Evolutionary conservation across 306 rosid species (phyloP), one percentile per base, ranked within the genome.

Genomic region (Dryas octopetala): DNA sequence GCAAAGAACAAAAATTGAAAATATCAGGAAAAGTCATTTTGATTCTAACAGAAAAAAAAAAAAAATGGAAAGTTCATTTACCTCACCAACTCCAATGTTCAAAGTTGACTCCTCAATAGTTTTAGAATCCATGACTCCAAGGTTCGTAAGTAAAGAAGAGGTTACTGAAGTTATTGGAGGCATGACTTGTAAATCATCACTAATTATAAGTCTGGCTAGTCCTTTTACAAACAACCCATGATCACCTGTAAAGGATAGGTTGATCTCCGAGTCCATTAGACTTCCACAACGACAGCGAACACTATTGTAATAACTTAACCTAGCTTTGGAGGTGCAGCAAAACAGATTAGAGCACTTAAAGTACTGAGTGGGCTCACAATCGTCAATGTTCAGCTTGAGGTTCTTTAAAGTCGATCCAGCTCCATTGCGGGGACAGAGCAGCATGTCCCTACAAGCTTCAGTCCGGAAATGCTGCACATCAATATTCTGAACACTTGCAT

Each of bases 391-490:
- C 41, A 61, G 15, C 41, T 70, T 52, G 4, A 78, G 66, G 43
- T 71, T 43, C 9, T 5, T 12, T 0, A 23, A 44, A 2, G 13
- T 12, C 19, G 48, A 2, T 28, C 55, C 76, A 15, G 72, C 66
- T 4, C 8, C 58, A 45, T 7, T 70, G 12, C 71, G 57, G 12
- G 81, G 81, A 26, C 55, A 9, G 19, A 62, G 38, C n/a, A 70
- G 52, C 76, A 78, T 70, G 51, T 2, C 15, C 4, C 15, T 4
- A n/a, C 73, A 26, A 0, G 1, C 70, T 13, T 43, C 6, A 14
- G 62, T 13, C 17, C 41, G 11, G 62, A 70, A 78, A 11, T 13
- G 9, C 28, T 78, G 6, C 10, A 13, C 43, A 3, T 78, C 60
- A 6, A 78, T 0, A 15, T 46, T 54, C 41, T 53, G 38, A 44